Evolutionary conservation across 1,139 yeast species (phyloP).

Genomic region (Candida tetrigidarum): DNA sequence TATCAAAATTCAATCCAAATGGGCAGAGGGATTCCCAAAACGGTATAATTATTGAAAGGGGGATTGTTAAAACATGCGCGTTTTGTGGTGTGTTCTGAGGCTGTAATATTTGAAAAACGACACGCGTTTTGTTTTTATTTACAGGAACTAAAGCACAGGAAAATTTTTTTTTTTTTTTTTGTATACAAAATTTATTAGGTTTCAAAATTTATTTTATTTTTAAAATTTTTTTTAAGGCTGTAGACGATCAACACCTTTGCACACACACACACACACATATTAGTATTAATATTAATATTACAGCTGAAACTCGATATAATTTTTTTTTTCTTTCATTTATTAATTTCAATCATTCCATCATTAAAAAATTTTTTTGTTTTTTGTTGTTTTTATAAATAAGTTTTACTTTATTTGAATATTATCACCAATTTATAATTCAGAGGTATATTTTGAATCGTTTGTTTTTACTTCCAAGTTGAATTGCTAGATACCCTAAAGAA

Average conservation of each 20-base stretch:
- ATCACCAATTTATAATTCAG: background rate
- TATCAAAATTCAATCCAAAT: background rate
- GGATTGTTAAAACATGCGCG: constrained; percentile 1
- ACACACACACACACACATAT: background rate
- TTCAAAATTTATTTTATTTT: background rate
- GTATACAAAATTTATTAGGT: background rate
- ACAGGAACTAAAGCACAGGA: background rate
- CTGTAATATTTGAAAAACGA: constrained; percentile 3
- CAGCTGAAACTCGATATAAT: background rate
- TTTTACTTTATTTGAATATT: background rate
- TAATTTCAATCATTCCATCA: constrained; percentile 1
- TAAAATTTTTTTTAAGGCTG: background rate
- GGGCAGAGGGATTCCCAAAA: constrained; percentile 2
- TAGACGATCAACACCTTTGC: constrained; percentile 1
- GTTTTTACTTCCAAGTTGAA: background rate
- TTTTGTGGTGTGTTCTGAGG: background rate
- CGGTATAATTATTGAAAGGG: constrained; percentile 8
- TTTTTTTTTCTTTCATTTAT: background rate
- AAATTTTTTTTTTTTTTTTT: background rate
- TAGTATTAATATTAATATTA: background rate
- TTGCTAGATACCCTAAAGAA: background rate
- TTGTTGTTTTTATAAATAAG: background rate
- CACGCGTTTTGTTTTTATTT: constrained; percentile 7
- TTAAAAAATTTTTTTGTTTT: background rate
- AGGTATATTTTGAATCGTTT: too few relatives aligned